Base-by-base conservation (phyloP, 805 yeast species). In the Ogataea siamensis region DNA sequence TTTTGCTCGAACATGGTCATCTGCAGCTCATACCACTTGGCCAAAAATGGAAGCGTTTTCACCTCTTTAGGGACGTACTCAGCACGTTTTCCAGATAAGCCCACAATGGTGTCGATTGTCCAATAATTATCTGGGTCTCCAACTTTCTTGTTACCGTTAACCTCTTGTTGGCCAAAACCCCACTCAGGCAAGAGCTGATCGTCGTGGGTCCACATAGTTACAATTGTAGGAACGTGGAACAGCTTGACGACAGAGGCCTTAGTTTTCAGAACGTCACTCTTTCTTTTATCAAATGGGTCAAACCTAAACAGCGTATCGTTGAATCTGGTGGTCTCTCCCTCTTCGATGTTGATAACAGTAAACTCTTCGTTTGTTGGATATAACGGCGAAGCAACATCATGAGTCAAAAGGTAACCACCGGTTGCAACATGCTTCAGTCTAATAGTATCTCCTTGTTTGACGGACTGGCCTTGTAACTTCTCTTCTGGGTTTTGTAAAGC, bases 351-450 rank as follows among this genome's bases (percentile, higher is more conserved):
- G 11, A 80, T 80, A 29, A 94, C 79, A 2, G 93, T 83, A 53
- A 93, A 84, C 66, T 93, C 99, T 65, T 88, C 96, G 55, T 89
- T 85, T n/a, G 96, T 85, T 40, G 97, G 83, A 55, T 66, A 83
- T 46, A 82, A 69, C 19, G 99, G 98, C 3, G 98, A 93, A 2
- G 96, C 96, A 39, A 93, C 97, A 60, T 91, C 97, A 58, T 93
- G 99, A 14, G 98, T 77, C 54, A 87, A 73, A 49, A 93, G 67
- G 52, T 67, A 83, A 8, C 95, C 84, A 37, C 87, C 75, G 2
- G 98, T 88, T 20, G 71, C 78, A 34, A 83, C 74, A 57, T 93
- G 99, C 61, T 74, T 78, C 40, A 93, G 68, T 63, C 97, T 83
- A 40, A 93, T 68, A 13, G 73, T 62, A 54, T 87, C 93, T 48